Conservation (phyloP, 306 rosid species). For the Quercus glauca region DNA sequence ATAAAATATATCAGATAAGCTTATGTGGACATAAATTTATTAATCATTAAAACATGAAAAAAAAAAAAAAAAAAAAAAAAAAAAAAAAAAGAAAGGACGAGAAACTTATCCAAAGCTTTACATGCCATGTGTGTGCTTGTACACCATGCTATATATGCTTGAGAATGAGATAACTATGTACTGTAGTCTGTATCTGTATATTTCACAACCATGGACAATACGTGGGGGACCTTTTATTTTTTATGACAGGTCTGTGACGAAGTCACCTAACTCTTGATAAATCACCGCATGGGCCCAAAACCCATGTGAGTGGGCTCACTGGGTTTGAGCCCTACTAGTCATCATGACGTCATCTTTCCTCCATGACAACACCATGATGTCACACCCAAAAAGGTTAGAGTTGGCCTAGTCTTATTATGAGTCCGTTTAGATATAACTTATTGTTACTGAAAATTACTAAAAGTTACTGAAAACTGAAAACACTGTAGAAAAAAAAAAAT, state of each 20-base stretch:
- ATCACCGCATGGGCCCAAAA: conserved; percentile 16
- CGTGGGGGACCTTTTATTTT: conserved; percentile 3
- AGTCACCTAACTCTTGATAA: conserved; percentile 12
- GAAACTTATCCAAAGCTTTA: neutral
- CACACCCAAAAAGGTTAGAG: neutral
- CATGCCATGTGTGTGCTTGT: neutral
- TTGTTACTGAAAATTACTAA: too few species aligned
- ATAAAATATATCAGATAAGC: too few species aligned
- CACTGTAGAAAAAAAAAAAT: too few species aligned
- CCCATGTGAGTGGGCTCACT: conserved; percentile 11
- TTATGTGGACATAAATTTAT: too few species aligned
- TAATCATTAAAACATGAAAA: neutral
- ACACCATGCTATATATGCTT: neutral
- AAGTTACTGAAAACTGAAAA: too few species aligned
- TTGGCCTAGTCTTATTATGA: too few species aligned
- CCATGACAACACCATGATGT: conserved; percentile 10
- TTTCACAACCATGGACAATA: neutral
- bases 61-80: neutral
- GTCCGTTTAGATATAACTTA: too few species aligned
- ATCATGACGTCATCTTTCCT: neutral
- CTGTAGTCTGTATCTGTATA: too few species aligned
- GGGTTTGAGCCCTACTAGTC: neutral
- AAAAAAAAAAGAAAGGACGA: neutral
- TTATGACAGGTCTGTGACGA: conserved; percentile 5
- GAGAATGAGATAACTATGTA: neutral